Evolutionary conservation across 2,329 filamentous ascomycete species (phyloP).

Genomic region (Leptographium procerum): DNA sequence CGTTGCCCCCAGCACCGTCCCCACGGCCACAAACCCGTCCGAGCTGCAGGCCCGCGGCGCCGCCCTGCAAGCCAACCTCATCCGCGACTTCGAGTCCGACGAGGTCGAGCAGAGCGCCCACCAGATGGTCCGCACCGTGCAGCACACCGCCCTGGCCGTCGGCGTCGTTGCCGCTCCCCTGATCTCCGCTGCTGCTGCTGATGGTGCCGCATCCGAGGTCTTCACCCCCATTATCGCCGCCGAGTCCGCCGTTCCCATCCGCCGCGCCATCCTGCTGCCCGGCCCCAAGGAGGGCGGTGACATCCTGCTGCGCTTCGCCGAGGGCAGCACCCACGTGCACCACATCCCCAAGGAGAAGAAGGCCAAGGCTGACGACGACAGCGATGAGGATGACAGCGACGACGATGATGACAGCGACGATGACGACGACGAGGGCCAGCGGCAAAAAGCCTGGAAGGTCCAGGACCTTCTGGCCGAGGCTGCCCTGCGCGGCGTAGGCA

Average conservation of each 20-base stretch:
- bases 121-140: constrained; percentile 85
- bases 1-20: constrained; percentile 68
- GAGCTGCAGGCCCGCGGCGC: constrained; percentile 83
- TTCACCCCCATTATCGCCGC: constrained; percentile 75
- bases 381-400: constrained; percentile 52
- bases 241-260: constrained; percentile 82
- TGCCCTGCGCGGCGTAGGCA: constrained; percentile 72
- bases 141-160: constrained; percentile 79
- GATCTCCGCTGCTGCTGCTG: constrained; percentile 41
- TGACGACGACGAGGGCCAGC: constrained; percentile 76
- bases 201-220: constrained; percentile 54
- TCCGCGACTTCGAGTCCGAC: constrained; percentile 85
- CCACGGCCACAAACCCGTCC: constrained; percentile 80
- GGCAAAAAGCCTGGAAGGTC: constrained; percentile 88
- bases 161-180: constrained; percentile 60
- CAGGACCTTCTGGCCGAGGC: constrained; percentile 75
- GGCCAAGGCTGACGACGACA: constrained; percentile 51
- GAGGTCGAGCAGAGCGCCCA: constrained; percentile 96
- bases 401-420: constrained; percentile 57
- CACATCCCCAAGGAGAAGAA: constrained; percentile 82
- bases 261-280: constrained; percentile 68
- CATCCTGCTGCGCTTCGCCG: constrained; percentile 76
- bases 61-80: constrained; percentile 86
- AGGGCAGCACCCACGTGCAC: constrained; percentile 60
- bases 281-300: constrained; percentile 74